Evolutionary conservation across 345 rosid genomes (phyloP).

Genomic region (Clarkia xantiana): DNA sequence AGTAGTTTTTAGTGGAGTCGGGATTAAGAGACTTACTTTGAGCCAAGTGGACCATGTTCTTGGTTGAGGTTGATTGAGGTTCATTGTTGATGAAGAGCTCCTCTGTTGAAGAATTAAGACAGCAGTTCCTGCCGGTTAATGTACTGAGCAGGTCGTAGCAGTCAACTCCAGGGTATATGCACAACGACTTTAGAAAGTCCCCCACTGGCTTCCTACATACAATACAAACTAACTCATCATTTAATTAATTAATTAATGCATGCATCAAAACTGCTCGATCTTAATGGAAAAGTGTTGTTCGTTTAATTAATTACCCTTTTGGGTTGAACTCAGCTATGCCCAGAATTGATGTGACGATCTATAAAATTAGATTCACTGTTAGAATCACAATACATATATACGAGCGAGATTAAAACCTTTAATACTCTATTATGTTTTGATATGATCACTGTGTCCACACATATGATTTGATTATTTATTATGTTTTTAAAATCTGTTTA

Average conservation of each 20-base stretch:
- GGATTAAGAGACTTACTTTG: conserved; percentile 40
- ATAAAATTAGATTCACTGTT: conserved; percentile 2
- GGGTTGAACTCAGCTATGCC: conserved; percentile 80
- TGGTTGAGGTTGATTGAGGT: conserved; percentile 78
- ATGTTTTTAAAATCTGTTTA: too few relatives aligned
- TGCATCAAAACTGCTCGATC: not conserved
- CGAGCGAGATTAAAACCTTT: too few relatives aligned
- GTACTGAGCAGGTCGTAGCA: conserved; percentile 61
- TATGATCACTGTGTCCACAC: too few relatives aligned
- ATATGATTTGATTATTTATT: too few relatives aligned
- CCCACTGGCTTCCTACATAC: conserved; percentile 35
- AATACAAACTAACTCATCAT: not conserved
- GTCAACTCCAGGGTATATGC: conserved; percentile 47
- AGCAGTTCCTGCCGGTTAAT: conserved; percentile 65
- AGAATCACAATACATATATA: too few relatives aligned
- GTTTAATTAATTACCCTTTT: conserved; percentile 32
- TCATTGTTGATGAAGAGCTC: conserved; percentile 37
- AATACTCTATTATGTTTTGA: too few relatives aligned
- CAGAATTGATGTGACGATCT: conserved; percentile 31
- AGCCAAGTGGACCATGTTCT: conserved; percentile 74
- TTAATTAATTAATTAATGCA: not conserved
- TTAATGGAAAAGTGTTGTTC: not conserved
- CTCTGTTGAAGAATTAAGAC: conserved; percentile 60
- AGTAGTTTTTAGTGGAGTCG: too few relatives aligned
- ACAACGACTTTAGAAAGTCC: conserved; percentile 29